Base-by-base conservation (phyloP, 257 asterid species). In the Knoxia roxburghii region DNA sequence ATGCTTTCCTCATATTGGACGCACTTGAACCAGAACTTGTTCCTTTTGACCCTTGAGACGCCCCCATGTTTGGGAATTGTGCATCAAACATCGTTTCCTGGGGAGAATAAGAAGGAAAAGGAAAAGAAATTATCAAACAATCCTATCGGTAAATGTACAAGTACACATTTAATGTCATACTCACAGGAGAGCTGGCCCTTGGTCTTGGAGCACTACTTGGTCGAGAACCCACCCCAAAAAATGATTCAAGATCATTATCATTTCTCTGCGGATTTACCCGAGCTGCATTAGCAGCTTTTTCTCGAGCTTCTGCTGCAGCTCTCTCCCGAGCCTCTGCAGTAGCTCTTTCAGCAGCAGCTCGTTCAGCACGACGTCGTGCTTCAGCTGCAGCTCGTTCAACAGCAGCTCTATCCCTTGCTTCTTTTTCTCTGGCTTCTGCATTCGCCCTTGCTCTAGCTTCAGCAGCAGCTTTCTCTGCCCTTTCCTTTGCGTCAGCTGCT, bases 321-420 rank as follows among this genome's bases (percentile, higher is more conserved):
- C 96, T 91, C 68, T 83, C 94, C 62, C 96, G 84, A 71, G 96
- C 99, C 76, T 90, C 97, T 20, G 97, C 88, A 67, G 91, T 84
- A 65, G 88, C 99, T 82, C 92, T 94, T 37, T 89, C 96, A 68
- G 80, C 96, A 61, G 97, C 97, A 76, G 91, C 85, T 70, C 97
- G 79, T 75, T 94, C 96, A 70, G 89, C 86, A 71, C 93, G 91
- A 73, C 96, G 96, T 51, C 91, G 84, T 26, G 87, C 88, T 76
- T 93, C 96, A 52, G 84, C 86, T 49, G 90, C 86, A 68, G 89
- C 97, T 83, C 86, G 87, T 45, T 88, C 95, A 73, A 76, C 92
- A 45, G 97, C 96, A 79, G 88, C 83, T 75, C 94, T 75, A 75
- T 91, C 95, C 68, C 89, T 86, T 30, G 83, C 88, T 78, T 88